Base-by-base conservation (phyloP, 2,329 filamentous ascomycete species). In the Ophiostoma pallidulum region DNA sequence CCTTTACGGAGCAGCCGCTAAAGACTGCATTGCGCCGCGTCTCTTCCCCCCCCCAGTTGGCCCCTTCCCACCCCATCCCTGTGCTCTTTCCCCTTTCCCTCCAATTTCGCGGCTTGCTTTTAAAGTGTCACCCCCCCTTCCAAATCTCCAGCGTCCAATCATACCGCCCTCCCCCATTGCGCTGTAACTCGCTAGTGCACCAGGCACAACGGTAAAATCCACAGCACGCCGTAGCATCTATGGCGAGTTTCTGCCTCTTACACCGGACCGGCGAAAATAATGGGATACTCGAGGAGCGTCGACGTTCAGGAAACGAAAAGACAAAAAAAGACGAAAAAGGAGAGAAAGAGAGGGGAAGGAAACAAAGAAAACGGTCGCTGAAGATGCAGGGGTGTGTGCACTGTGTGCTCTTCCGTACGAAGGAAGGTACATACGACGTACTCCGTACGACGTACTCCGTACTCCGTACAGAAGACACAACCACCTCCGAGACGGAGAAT, bases 181-280 rank as follows among this genome's bases (percentile, higher is more conserved):
- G 36, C 36, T 51, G 49, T 45, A 47, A 51, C 49, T 45, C 41
- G 45, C 49, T 51, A 51, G 45, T 47, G 48, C 40, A 20, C 40
- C 40, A 51, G 32, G 41, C 41, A 47, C 35, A 40, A 33, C 46
- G 33, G 32, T 18, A 38, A 36, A 49, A 45, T 16, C 37, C 32
- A 33, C 20, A 16, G 43, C 40, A 8, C 14, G 29, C n/a, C n/a
- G n/a, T n/a, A n/a, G n/a, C n/a, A n/a, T n/a, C n/a, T n/a, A n/a
- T n/a, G n/a, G n/a, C n/a, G 39, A 38, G 38, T 31, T 50, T 37
- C 31, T 10, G 19, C 47, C 38, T 49, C 48, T 41, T 31, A 46
- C 48, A 24, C 43, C 48, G 38, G 43, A 46, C 31, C 32, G 41
- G 32, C 22, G 24, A 38, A 22, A 37, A n/a, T n/a, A n/a, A n/a